Evolutionary conservation across 176 grass and related monocot genomes (phyloP), one percentile per base, ranked within the genome.

Genomic region (Tillandsia leiboldiana): DNA sequence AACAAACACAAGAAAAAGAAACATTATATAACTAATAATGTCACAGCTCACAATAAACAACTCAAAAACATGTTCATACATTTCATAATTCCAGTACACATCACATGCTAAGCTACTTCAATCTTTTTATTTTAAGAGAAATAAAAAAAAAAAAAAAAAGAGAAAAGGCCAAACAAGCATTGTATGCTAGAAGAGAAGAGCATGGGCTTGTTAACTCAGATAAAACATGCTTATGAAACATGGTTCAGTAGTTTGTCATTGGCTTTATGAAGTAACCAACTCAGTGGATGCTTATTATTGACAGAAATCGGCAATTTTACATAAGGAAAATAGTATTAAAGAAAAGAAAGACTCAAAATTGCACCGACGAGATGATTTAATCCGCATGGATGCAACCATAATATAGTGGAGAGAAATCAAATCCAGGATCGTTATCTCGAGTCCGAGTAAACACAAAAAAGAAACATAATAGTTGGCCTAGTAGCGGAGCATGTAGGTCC

Each of bases 401-500:
- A 80, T 70, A 70, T 79, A 82, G 70, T 77, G 64, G 67, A 49
- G 67, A 75, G 67, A 78, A 61, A 7, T 61, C 56, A 61, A 7
- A 61, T 61, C 56, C 56, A 61, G 56, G 2, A 61, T 61, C 22
- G 17, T 23, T 61, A 9, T 15, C 22, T 1, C n/a, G 65, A 70
- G 69, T 50, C 74, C 77, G 52, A 74, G 74, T 83, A 83, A 91
- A 82, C 52, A 82, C 33, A 42, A 42, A 8, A 42, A 66, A 66
- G 65, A 66, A 82, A 82, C 78, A 63, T n/a, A 7, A 51, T 42
- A 49, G 26, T 33, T 26, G 14, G 79, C 81, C 80, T 91, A 96
- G 79, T 99, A 99, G 15, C 90, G 95, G 23, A 93, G 87, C 95
- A 94, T 54, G 82, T 90, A 99, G 58, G 95, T 99, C 58, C 90